Base-by-base conservation (phyloP, 2,329 filamentous ascomycete genomes). In the Colletotrichum sp. region DNA sequence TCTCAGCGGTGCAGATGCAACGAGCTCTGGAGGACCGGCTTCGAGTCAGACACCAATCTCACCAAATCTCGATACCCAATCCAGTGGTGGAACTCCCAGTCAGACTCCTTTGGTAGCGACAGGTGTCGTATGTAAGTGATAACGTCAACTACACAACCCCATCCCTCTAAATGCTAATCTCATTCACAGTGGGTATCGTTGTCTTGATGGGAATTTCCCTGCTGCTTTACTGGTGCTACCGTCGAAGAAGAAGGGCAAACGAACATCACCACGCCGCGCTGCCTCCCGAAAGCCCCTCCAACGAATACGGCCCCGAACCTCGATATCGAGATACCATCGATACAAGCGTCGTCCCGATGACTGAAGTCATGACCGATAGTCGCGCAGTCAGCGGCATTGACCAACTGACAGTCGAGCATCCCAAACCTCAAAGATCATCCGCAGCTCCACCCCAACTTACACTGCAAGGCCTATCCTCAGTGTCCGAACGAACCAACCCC, bases 161-260 rank as follows among this genome's bases (percentile, higher is more conserved):
- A 1, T 32, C 0, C 6, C 5, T 62, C 1, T n/a, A 10, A 7
- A 6, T 32, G n/a, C 21, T 26, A 5, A 34, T 13, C 9, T 15
- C 3, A 9, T 28, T 13, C 0, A 3, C 26, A 76, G 73, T 76
- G 70, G 73, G 73, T 9, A 65, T 76, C 1, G 73, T 73, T 4
- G 70, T 68, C 4, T 18, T 73, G 12, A 72, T 76, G 57, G 73
- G 73, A 15, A 32, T 76, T 7, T 76, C 73, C 2, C 57, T 76
- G 1, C 34, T 76, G 26, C 36, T 76, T n/a, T 76, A 64, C 12
- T 76, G 73, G 73, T 76, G 64, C 44, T 60, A 60, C 8, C 73
- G 70, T 10, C 73, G 73, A n/a, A 76, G 34, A 13, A 76, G 65
- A 39, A 65, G 36, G 36, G 44, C 59, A 12, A 66, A 32, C 13